These are phyloP conservation scores for Camellia oleifera DNA, from an alignment of 179 eudicot genomes.

Conservation along the genomic window DNA sequence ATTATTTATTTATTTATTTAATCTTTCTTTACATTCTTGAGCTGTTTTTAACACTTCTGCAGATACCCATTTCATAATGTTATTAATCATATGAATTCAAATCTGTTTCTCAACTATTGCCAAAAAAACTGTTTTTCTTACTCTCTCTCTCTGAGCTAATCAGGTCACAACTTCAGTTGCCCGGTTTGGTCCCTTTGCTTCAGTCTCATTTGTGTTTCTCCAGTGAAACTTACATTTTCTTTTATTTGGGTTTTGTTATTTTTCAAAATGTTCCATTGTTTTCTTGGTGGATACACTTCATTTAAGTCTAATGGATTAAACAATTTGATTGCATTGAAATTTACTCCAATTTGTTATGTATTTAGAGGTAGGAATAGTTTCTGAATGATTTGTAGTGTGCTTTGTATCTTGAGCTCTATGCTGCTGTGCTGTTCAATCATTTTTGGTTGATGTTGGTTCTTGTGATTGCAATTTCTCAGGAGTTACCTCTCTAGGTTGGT, in stretches of 20 bases:
- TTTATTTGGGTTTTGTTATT: not conserved
- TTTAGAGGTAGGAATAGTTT: not conserved
- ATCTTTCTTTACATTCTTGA: not conserved
- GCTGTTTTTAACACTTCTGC: constrained; percentile 3
- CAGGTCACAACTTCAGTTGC: not conserved
- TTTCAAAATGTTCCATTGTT: not conserved
- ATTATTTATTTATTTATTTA: not conserved
- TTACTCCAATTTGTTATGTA: not conserved
- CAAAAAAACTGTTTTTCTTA: not conserved
- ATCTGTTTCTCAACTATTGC: not conserved
- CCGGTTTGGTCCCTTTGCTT: not conserved
- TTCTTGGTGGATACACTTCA: not conserved
- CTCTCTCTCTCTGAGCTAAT: constrained; percentile 2
- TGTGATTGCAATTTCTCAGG: constrained; percentile 9
- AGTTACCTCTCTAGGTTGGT: not conserved
- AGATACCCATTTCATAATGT: not conserved
- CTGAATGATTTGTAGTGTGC: not conserved
- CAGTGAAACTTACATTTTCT: not conserved
- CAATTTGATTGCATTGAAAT: not conserved
- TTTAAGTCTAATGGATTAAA: not conserved
- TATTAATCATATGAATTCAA: not conserved
- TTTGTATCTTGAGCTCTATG: not conserved
- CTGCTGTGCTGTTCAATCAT: not conserved
- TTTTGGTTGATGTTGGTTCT: constrained; percentile 4
- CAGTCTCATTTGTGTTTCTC: not conserved